Evolutionary conservation across 495 filamentous ascomycete genomes (phyloP).

Genomic region (Astrothelium macrocarpum): DNA sequence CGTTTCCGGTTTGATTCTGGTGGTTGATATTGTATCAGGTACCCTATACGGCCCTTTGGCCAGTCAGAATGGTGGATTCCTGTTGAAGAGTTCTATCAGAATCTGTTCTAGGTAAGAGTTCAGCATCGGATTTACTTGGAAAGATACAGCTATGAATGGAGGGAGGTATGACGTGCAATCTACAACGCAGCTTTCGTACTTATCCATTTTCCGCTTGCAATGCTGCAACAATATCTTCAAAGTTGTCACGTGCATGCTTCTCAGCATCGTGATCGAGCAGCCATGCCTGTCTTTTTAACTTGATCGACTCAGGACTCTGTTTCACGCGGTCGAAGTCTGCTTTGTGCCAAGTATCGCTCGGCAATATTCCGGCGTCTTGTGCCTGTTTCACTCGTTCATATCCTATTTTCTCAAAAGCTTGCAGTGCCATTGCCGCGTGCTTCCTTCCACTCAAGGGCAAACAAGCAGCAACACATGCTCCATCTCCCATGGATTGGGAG

Average conservation of each 20-base stretch:
- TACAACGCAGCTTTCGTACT: neutral
- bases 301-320: conserved; percentile 26
- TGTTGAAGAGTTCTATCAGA: no score
- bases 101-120: no score
- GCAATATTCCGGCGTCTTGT: conserved; percentile 29
- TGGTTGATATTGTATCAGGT: no score
- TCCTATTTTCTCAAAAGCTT: conserved; percentile 26
- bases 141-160: no score
- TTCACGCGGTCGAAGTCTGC: conserved; percentile 30
- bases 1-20: no score
- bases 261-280: conserved; percentile 31
- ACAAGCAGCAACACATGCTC: conserved; percentile 26
- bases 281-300: conserved; percentile 28
- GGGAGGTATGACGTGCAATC: neutral
- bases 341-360: conserved; percentile 30
- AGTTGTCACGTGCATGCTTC: conserved; percentile 23
- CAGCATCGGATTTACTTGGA: no score
- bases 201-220: neutral
- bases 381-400: conserved; percentile 27
- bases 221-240: conserved; percentile 11
- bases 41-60: no score
- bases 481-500: conserved; percentile 33
- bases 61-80: no score
- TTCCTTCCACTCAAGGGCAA: conserved; percentile 25
- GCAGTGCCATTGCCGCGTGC: conserved; percentile 15